A percentile compares a stretch with the other conserved stretches of the same genome.
These are phyloP conservation scores for Blastomyces percursus DNA, from an alignment of 2,329 filamentous ascomycete species.

Conservation along the genomic window DNA sequence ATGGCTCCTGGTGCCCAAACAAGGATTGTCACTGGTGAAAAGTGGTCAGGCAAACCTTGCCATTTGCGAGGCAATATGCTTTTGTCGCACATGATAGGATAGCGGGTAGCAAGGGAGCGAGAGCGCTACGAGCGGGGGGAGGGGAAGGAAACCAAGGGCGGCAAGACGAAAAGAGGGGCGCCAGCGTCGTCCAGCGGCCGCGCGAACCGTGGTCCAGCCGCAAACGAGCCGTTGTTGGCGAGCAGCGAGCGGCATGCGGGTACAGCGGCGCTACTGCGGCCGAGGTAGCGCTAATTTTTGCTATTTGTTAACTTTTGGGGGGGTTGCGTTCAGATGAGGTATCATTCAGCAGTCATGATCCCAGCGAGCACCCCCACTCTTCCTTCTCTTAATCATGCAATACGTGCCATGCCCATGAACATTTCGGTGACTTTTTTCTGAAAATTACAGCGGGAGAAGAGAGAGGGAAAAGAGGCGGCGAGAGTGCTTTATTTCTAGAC, in stretches of 20 bases:
- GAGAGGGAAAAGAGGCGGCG: neutral
- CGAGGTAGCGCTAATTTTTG: slow-evolving; percentile 5
- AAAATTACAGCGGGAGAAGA: neutral
- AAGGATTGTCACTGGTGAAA: neutral
- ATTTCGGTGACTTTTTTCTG: neutral
- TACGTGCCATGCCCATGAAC: neutral
- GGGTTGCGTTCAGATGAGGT: neutral
- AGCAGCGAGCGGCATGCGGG: slow-evolving; percentile 7
- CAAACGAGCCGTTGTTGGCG: slow-evolving; percentile 2
- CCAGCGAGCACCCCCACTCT: neutral
- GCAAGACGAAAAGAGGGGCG: neutral
- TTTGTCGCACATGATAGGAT: neutral
- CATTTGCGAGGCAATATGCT: neutral
- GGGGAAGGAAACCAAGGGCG: neutral
- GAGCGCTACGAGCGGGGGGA: neutral
- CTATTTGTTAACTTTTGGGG: neutral
- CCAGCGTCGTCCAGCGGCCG: neutral
- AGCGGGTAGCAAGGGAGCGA: neutral
- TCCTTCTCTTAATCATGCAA: neutral
- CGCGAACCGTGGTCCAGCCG: neutral
- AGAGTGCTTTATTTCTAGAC: neutral
- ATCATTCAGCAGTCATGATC: neutral
- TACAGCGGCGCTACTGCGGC: slow-evolving; percentile 5
- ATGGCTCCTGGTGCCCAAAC: neutral
- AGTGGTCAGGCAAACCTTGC: neutral